Conservation (phyloP, 78 protist genomes). For the Creolimax fragrantissima region DNA sequence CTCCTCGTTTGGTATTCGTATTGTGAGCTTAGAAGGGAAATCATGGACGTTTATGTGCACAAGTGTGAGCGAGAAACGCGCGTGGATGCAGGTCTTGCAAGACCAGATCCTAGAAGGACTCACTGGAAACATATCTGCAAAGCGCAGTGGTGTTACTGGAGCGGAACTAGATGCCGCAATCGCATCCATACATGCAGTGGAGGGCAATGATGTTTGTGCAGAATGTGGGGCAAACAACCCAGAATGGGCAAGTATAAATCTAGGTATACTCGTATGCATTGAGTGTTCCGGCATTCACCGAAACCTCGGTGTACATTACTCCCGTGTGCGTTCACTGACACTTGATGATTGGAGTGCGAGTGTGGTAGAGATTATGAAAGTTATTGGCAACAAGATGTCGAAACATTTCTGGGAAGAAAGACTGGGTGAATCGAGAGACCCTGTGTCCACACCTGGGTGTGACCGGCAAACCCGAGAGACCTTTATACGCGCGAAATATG, state of each 20-base stretch:
- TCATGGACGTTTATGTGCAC: not conserved
- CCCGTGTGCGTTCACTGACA: constrained; percentile 4
- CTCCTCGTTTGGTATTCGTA: not conserved
- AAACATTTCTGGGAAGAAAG: not conserved
- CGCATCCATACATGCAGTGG: not conserved
- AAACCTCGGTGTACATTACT: not conserved
- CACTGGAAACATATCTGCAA: not conserved
- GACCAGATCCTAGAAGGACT: constrained; percentile 11
- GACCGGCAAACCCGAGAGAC: not conserved
- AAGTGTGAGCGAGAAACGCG: not conserved
- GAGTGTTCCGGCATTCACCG: constrained; percentile 24
- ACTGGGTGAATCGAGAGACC: not conserved
- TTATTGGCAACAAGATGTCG: not conserved
- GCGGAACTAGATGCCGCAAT: not conserved
- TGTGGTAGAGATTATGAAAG: not conserved
- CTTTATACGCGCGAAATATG: not conserved
- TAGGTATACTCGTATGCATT: constrained; percentile 30
- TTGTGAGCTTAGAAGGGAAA: not conserved
- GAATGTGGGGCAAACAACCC: constrained; percentile 2
- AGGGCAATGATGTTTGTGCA: not conserved
- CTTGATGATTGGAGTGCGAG: constrained; percentile 4
- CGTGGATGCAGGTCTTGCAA: not conserved
- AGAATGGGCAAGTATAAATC: constrained; percentile 21
- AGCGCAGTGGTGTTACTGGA: not conserved
- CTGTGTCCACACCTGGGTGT: not conserved